A percentile compares a stretch with the other conserved stretches of the same genome.
phyloP scores from a whole-genome alignment of 495 filamentous ascomycete species.

The Xylaria intraflava region DNA sequence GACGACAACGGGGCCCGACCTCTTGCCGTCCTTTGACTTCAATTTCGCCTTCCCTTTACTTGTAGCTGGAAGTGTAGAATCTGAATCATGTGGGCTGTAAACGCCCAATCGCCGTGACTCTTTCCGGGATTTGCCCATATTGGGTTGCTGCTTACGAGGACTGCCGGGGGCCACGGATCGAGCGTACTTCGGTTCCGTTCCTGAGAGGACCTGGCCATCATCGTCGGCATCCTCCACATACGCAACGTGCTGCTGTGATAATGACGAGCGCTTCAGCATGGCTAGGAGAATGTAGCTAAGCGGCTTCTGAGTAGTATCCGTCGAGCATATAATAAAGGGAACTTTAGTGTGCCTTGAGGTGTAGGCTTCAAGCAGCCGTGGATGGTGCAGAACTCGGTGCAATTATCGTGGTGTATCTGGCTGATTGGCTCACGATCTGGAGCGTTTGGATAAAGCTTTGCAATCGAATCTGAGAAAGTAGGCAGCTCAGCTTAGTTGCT shows the following conservation, averaged over 20 bases:
- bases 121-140: constrained; percentile 37
- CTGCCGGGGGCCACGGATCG: constrained; percentile 30
- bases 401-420: background rate
- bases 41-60: constrained; percentile 21
- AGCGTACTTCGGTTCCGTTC: constrained; percentile 30
- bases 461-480: constrained; percentile 1
- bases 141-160: constrained; percentile 39
- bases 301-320: background rate
- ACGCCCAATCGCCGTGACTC: constrained; percentile 26
- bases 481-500: background rate
- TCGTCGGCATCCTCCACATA: constrained; percentile 47
- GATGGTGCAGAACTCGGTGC: background rate
- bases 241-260: constrained; percentile 13
- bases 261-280: constrained; percentile 7
- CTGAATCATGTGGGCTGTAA: constrained; percentile 21
- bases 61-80: constrained; percentile 33
- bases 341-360: background rate
- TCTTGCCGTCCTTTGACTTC: constrained; percentile 23
- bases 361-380: background rate
- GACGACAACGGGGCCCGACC: constrained; percentile 15
- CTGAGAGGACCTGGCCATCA: constrained; percentile 37
- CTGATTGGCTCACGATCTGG: background rate
- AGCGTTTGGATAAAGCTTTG: background rate
- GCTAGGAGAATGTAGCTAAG: background rate
- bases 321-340: background rate